Percentiles rank a stretch among this genome's conserved stretches.
phyloP scores from a whole-genome alignment of 73 alveolate species.

The Uronychia setigera region DNA sequence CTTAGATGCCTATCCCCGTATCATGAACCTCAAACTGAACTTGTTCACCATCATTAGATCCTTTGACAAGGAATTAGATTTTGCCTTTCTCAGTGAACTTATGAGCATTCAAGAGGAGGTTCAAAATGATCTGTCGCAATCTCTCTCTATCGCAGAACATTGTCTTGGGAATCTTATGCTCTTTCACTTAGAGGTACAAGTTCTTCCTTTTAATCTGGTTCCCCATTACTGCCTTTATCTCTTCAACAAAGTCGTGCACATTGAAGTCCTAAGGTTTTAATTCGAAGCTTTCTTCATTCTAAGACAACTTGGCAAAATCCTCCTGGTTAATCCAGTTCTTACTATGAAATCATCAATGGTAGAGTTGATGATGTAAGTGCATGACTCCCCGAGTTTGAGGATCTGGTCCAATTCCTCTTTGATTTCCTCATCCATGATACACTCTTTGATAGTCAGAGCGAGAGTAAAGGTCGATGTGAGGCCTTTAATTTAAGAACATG shows the following conservation, averaged over 20 bases:
- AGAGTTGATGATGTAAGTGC: neutral
- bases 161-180: neutral
- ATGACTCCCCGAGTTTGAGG: neutral
- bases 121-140: neutral
- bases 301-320: neutral
- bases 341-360: neutral
- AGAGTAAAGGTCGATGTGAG: neutral
- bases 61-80: neutral
- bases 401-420: neutral
- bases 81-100: slow-evolving; percentile 9
- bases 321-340: neutral
- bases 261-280: neutral
- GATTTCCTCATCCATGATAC: neutral
- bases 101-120: slow-evolving; percentile 10
- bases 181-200: neutral
- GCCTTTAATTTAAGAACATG: neutral
- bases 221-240: neutral
- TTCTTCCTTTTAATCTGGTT: neutral
- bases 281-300: neutral
- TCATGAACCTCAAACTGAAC: neutral
- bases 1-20: neutral
- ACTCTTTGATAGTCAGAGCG: neutral
- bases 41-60: neutral
- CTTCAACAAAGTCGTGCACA: neutral
- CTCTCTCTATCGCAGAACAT: neutral